Evolutionary conservation across 2,329 filamentous ascomycete species (phyloP), one percentile per base, ranked within the genome.

Genomic region (Ophiostoma himal-ulmi): DNA sequence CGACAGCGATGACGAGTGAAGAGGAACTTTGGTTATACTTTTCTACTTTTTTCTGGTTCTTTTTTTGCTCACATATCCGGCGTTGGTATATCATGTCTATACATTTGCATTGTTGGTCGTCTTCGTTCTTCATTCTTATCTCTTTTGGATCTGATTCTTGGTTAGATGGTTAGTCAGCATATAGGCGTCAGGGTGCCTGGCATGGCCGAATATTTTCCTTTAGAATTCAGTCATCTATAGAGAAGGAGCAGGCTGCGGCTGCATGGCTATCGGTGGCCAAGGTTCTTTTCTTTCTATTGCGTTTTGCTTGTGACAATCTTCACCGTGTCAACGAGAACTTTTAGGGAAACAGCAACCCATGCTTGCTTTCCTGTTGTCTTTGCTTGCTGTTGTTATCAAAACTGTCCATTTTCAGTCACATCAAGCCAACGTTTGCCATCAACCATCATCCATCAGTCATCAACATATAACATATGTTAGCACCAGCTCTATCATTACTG

Each of bases 1-100:
- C 3, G 72, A 74, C 10, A 74, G 75, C 34, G 74, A 73, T 14
- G 75, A 75, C 10, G 75, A 73, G 44, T 73, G 62, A 13, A 39
- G 75, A 73, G 44, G 73, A 67, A 13, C 30, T 57, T 70, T n/a
- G 36, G 17, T 30, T 67, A 17, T 8, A 10, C 20, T 7, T 26
- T 57, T 36, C 14, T 68, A 1, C 13, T 4, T 34, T 48, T 8
- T 26, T 39, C n/a, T 39, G 30, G 34, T 69, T 22, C 3, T 14
- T 3, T 48, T 22, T 26, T n/a, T 62, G 36, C 17, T 62, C 11
- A 62, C 57, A 62, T 62, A 30, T 62, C 26, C 11, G 57, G 57
- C 57, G 57, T 62, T 62, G 22, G 57, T 36, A 57, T 57, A 48
- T 48, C 44, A 17, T 48, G 44, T 48, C 44, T n/a, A n/a, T 48